Conservation (phyloP, 192 early-diverging fungal species). For the Backusella westeae region DNA sequence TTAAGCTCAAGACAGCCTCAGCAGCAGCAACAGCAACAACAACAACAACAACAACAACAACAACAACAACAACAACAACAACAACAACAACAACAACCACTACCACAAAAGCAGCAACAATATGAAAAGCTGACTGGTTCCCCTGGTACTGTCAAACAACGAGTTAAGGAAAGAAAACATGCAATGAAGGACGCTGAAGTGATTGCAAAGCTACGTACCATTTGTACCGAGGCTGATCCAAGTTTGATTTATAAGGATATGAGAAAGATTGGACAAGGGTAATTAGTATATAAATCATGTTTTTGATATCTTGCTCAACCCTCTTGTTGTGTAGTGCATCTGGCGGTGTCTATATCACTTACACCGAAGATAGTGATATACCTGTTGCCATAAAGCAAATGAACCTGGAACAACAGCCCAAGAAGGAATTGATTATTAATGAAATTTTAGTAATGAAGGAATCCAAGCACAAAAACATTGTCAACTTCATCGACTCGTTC, state of each 20-base stretch:
- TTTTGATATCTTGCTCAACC: not conserved
- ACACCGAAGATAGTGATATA: conserved; percentile 45
- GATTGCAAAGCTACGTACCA: conserved; percentile 79
- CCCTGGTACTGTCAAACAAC: conserved; percentile 35
- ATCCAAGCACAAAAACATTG: conserved; percentile 82
- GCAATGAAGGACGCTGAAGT: conserved; percentile 66
- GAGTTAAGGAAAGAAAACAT: conserved; percentile 22
- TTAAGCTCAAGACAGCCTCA: not conserved
- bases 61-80: not conserved
- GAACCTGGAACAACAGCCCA: conserved; percentile 84
- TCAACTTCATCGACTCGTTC: conserved; percentile 88
- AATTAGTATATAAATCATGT: not conserved
- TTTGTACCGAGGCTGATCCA: conserved; percentile 90
- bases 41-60: not conserved
- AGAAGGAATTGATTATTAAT: conserved; percentile 87
- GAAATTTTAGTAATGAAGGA: conserved; percentile 85
- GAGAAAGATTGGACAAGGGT: conserved; percentile 45
- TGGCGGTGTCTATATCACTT: conserved; percentile 76
- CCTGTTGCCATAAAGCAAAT: conserved; percentile 88
- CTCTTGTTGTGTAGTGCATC: conserved; percentile 48
- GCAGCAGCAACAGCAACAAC: not conserved
- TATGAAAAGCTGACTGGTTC: conserved; percentile 20
- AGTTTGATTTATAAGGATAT: conserved; percentile 53
- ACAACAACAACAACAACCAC: not conserved
- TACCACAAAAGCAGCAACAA: not conserved